These are phyloP conservation scores for Arabidopsis suecica DNA, from an alignment of 345 rosid species.

Conservation along the genomic window DNA sequence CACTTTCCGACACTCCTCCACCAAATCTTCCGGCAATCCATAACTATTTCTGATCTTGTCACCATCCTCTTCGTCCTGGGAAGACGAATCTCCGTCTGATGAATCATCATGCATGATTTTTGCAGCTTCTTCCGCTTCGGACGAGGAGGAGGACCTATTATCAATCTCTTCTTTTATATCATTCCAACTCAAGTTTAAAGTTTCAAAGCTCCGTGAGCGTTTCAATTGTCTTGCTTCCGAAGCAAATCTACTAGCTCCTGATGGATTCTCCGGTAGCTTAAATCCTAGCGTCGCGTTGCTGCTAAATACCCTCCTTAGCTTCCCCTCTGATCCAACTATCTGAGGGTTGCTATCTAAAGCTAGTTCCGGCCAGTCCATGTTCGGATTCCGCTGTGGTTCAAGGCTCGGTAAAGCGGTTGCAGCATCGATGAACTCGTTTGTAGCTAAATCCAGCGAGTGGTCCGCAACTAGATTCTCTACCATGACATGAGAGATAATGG, in stretches of 20 bases:
- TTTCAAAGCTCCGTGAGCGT: constrained; percentile 76
- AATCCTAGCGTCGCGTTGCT: constrained; percentile 74
- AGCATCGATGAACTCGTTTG: constrained; percentile 49
- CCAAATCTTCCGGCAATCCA: constrained; percentile 38
- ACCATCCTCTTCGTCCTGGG: constrained; percentile 37
- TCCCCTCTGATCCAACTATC: constrained; percentile 59
- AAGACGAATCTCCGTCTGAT: constrained; percentile 35
- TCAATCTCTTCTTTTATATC: constrained; percentile 53
- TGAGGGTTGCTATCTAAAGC: constrained; percentile 77
- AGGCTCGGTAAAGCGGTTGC: constrained; percentile 38
- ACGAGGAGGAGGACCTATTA: constrained; percentile 32
- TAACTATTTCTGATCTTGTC: constrained; percentile 34
- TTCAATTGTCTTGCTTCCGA: constrained; percentile 52
- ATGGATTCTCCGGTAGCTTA: constrained; percentile 49
- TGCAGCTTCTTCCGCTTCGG: constrained; percentile 59
- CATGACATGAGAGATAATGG: constrained; percentile 68
- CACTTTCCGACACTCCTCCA: constrained; percentile 44
- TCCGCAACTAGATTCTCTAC: constrained; percentile 46
- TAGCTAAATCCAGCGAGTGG: constrained; percentile 53
- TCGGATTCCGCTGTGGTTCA: constrained; percentile 25
- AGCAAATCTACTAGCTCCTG: constrained; percentile 51
- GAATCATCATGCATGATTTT: constrained; percentile 46
- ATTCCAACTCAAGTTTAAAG: constrained; percentile 54
- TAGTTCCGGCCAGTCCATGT: constrained; percentile 88
- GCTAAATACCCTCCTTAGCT: constrained; percentile 73